Percentiles rank a stretch among this genome's conserved stretches.
Conservation (phyloP, 495 filamentous ascomycete species). For the Tuber umbilicatum region DNA sequence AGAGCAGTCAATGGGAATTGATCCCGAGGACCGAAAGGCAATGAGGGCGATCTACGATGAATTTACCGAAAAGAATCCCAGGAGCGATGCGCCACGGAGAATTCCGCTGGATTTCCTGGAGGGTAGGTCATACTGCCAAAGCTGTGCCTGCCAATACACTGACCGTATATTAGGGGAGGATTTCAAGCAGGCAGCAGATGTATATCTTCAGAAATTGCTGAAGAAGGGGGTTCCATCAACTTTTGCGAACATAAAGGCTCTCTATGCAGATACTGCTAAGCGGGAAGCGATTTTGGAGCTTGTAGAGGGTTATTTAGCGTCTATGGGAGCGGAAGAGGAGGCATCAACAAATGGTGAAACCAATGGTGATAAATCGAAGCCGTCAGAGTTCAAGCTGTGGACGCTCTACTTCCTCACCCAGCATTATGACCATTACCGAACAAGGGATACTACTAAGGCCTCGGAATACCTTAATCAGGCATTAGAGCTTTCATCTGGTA, state of each 20-base stretch:
- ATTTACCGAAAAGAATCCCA: slow-evolving; percentile 70
- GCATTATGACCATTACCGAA: slow-evolving; percentile 89
- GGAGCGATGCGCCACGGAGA: slow-evolving; percentile 75
- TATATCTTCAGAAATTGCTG: slow-evolving; percentile 78
- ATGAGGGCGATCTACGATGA: slow-evolving; percentile 67
- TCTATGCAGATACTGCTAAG: slow-evolving; percentile 73
- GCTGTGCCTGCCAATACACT: slow-evolving; percentile 24
- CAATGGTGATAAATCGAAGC: slow-evolving; percentile 48
- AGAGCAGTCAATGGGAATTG: slow-evolving; percentile 59
- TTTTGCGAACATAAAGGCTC: slow-evolving; percentile 89
- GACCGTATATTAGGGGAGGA: slow-evolving; percentile 53
- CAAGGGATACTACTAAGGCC: slow-evolving; percentile 74
- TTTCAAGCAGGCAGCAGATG: slow-evolving; percentile 71
- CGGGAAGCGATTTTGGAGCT: slow-evolving; percentile 65
- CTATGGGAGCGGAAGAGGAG: slow-evolving; percentile 47
- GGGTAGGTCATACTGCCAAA: slow-evolving; percentile 47
- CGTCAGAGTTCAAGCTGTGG: slow-evolving; percentile 64
- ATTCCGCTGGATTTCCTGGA: slow-evolving; percentile 85
- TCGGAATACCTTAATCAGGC: slow-evolving; percentile 76
- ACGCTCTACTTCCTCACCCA: slow-evolving; percentile 89
- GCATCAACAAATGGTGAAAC: slow-evolving; percentile 50
- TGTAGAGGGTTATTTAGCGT: slow-evolving; percentile 67
- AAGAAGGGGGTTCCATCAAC: slow-evolving; percentile 93
- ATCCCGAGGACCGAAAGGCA: slow-evolving; percentile 54
- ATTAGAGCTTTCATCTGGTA: slow-evolving; percentile 65